Conservation (phyloP, 345 rosid species). For the Rhizophora apiculata region DNA sequence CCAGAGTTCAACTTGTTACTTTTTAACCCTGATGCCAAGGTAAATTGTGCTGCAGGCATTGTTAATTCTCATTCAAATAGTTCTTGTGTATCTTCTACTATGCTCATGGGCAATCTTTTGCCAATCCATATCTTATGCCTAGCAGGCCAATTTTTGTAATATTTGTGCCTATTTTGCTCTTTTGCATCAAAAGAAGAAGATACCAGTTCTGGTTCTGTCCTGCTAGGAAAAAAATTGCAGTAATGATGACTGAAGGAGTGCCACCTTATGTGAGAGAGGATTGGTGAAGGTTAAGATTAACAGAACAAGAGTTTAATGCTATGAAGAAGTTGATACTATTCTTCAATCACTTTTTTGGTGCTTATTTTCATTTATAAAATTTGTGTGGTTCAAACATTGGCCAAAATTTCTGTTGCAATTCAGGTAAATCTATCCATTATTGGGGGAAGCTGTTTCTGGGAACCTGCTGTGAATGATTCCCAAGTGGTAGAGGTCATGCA, state of each 20-base stretch:
- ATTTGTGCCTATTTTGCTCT: not conserved
- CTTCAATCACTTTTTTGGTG: not conserved
- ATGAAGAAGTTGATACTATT: not conserved
- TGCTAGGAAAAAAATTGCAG: not conserved
- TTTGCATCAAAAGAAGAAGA: not conserved
- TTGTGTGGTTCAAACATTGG: not conserved
- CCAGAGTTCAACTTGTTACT: conserved; percentile 78
- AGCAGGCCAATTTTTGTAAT: too few relatives aligned
- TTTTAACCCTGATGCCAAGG: conserved; percentile 81
- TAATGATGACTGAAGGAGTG: not conserved
- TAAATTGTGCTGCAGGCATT: conserved; percentile 30
- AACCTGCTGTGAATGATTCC: conserved; percentile 75
- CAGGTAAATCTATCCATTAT: conserved; percentile 79
- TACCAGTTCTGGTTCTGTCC: not conserved
- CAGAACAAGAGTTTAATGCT: not conserved
- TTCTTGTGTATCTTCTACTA: not conserved
- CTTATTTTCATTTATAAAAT: not conserved
- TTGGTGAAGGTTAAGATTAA: too few relatives aligned
- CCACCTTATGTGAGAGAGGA: too few relatives aligned
- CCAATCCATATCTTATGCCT: too few relatives aligned
- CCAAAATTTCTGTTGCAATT: conserved; percentile 4
- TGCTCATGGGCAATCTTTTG: not conserved
- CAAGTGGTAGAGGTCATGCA: conserved; percentile 72
- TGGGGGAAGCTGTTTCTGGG: conserved; percentile 92
- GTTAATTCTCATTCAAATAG: not conserved